A percentile compares a stretch with the other conserved stretches of the same genome.
Evolutionary conservation across 2,329 filamentous ascomycete species (phyloP).

Genomic region (Alternaria gaisen): DNA sequence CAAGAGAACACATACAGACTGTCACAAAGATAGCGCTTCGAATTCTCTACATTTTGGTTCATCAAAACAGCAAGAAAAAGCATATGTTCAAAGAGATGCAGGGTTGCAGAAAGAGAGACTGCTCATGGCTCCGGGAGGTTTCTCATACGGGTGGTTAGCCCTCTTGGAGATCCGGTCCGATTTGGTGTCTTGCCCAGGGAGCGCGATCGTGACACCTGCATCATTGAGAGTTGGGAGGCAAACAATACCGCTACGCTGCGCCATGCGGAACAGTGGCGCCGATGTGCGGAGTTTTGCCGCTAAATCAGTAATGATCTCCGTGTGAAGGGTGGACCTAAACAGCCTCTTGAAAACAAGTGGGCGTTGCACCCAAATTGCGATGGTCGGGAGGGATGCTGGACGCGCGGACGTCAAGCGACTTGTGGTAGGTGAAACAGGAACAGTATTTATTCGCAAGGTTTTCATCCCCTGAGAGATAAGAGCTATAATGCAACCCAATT

Average conservation of each 20-base stretch:
- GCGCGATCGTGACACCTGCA: neutral
- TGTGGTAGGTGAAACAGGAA: slow-evolving; percentile 2
- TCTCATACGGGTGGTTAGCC: neutral
- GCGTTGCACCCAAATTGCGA: slow-evolving; percentile 1
- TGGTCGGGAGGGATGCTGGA: neutral
- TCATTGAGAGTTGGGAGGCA: neutral
- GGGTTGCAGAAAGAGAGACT: neutral
- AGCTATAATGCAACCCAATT: neutral
- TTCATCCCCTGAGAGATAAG: neutral
- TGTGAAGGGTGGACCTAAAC: neutral
- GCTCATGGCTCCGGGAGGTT: neutral
- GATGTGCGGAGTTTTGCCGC: slow-evolving; percentile 8
- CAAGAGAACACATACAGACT: neutral
- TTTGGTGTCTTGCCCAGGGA: neutral
- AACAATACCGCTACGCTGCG: neutral
- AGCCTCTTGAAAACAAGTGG: neutral
- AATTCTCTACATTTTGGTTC: neutral
- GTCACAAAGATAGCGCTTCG: neutral
- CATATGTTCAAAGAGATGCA: too few relatives aligned
- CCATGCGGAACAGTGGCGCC: slow-evolving; percentile 11
- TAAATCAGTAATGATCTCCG: slow-evolving; percentile 1
- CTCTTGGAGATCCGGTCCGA: neutral
- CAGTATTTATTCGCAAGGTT: neutral
- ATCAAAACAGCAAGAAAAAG: neutral
- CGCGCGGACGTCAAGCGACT: neutral